Percentiles rank a stretch among this genome's conserved stretches.
Conservation (phyloP, 2,329 filamentous ascomycete species). For the Gyromitra esculenta region DNA sequence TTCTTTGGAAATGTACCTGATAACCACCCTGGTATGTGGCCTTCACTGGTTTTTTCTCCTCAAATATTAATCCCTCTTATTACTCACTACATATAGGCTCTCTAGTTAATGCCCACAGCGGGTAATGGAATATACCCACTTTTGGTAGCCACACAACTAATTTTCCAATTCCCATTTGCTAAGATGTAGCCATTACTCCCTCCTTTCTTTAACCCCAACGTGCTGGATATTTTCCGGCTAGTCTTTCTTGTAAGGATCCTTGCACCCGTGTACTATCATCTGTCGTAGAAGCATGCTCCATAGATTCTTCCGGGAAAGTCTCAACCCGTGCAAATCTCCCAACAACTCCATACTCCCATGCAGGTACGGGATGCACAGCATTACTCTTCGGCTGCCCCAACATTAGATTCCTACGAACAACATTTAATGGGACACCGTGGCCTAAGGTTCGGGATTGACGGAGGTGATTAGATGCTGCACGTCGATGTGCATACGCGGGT, state of each 20-base stretch:
- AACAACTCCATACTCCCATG: neutral
- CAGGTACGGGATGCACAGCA: neutral
- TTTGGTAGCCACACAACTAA: neutral
- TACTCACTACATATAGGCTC: too few relatives aligned
- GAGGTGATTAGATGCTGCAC: neutral
- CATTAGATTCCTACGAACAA: neutral
- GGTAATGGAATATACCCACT: neutral
- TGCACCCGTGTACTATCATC: neutral
- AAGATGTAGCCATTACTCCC: neutral
- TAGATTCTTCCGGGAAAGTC: neutral
- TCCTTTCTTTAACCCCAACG: conserved; percentile 13
- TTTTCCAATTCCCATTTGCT: neutral
- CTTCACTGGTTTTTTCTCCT: neutral
- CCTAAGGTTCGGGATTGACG: neutral
- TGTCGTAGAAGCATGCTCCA: neutral
- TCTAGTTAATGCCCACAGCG: too few relatives aligned
- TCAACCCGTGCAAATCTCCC: neutral
- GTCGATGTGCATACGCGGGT: neutral
- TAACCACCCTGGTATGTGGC: neutral
- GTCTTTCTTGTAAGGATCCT: conserved; percentile 24
- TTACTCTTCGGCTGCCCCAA: neutral
- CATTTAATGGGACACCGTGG: neutral
- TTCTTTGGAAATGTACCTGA: neutral
- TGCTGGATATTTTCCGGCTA: conserved; percentile 22
- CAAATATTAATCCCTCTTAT: neutral